A percentile compares a stretch with the other conserved stretches of the same genome.
phyloP scores from a whole-genome alignment of 768 basidiomycete species.

The Russula lepida region DNA sequence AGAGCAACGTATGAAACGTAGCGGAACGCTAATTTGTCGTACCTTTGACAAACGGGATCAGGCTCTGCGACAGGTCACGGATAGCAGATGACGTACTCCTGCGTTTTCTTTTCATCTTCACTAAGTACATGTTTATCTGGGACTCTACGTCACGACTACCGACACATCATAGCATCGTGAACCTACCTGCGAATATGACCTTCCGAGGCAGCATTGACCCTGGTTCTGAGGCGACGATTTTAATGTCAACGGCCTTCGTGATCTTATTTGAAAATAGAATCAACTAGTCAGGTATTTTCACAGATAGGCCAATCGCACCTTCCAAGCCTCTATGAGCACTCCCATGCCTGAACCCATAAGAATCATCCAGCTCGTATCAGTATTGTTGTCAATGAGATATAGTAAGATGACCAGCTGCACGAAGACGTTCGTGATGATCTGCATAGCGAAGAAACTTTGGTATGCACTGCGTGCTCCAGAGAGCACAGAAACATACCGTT shows the following conservation, averaged over 20 bases:
- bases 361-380: conserved; percentile 98
- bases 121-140: conserved; percentile 90
- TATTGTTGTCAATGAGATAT: conserved; percentile 91
- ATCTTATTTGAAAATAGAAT: conserved; percentile 38
- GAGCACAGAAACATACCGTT: not conserved
- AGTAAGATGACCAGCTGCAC: conserved; percentile 85
- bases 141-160: conserved; percentile 9
- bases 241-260: conserved; percentile 86
- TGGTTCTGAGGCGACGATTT: conserved; percentile 47
- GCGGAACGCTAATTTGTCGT: conserved; percentile 88
- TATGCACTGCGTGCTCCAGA: conserved; percentile 36
- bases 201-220: conserved; percentile 71
- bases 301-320: conserved; percentile 39
- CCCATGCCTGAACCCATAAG: conserved; percentile 80
- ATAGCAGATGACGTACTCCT: conserved; percentile 57
- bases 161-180: conserved; percentile 14
- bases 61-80: not conserved
- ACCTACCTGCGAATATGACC: conserved; percentile 70
- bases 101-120: conserved; percentile 96
- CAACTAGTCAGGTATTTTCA: not conserved
- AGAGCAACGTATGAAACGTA: conserved; percentile 88
- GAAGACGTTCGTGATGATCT: conserved; percentile 89
- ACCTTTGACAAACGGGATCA: conserved; percentile 37
- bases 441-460: conserved; percentile 7
- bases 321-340: conserved; percentile 87